Base-by-base conservation (phyloP, 139 green algal species). In the Auxenochlorella pyrenoidosa region DNA sequence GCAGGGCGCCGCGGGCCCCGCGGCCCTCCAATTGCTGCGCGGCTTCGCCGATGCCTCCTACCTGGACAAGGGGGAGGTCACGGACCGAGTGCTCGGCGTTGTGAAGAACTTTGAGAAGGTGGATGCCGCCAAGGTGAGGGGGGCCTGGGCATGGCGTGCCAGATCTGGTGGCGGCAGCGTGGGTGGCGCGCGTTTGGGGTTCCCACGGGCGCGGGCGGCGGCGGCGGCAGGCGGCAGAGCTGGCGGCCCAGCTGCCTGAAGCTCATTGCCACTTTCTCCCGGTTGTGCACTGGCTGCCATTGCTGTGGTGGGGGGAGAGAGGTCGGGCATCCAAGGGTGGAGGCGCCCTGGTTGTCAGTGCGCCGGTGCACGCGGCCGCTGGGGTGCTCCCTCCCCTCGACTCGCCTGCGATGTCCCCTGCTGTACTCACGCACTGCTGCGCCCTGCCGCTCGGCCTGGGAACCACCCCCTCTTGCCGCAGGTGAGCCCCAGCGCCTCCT, bases 41-140 rank as follows among this genome's bases (percentile, higher is more conserved):
- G 81, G 86, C 54, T 95, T 94, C 84, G 91, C 87, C 6, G 90
- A 90, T 65, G 81, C 86, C 22, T 89, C 91, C 21, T 99, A 98
- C 83, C 88, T 99, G 63, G 96, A 99, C 88, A 98, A 98, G 88
- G 87, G 93, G 44, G 88, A 97, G 44, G 98, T 99, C 28, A 98
- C 95, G 40, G 94, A 99, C 47, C 92, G 98, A 2, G 95, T 99
- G 26, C 63, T 99, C 0, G 89, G 93, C 63, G 96, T 99, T 8
- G 95, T 99, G 44, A 99, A 99, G 92, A 96, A 98, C 88, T 99
- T 99, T 92, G 95, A 99, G 75, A 99, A 99, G 92, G 96, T 99
- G 24, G 97, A 99, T 75, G 91, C 93, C 28, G 86, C 86, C 63
- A 99, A 99, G 96, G 97, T 98, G 89, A 59, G 88, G 36, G 51